These are phyloP conservation scores for Penicillium pancosmium DNA, from an alignment of 495 filamentous ascomycete species.

Conservation along the genomic window DNA sequence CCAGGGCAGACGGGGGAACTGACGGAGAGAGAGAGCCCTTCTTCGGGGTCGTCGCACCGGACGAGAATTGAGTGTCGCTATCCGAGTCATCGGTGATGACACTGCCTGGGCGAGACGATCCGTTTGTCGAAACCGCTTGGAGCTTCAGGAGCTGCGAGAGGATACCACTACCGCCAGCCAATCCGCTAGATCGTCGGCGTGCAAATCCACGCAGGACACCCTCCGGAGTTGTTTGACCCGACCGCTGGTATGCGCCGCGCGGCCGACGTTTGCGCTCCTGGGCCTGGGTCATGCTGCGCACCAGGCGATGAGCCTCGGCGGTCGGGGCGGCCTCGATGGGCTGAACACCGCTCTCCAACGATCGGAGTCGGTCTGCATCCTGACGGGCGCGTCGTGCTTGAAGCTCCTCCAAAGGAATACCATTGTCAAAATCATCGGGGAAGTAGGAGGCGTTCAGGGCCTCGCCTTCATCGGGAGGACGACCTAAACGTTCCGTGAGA, in stretches of 20 bases:
- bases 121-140: conserved; percentile 32
- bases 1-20: conserved; percentile 18
- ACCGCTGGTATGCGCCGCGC: conserved; percentile 39
- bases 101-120: conserved; percentile 35
- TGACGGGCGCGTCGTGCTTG: conserved; percentile 25
- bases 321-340: conserved; percentile 30
- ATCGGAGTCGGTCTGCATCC: conserved; percentile 23
- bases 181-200: conserved; percentile 29
- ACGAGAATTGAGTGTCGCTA: conserved; percentile 40
- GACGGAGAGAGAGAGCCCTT: conserved; percentile 29
- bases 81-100: conserved; percentile 47
- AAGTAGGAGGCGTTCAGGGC: conserved; percentile 35
- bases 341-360: conserved; percentile 26
- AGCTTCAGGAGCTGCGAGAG: conserved; percentile 44
- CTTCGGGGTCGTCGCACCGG: conserved; percentile 40
- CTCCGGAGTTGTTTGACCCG: conserved; percentile 45
- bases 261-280: conserved; percentile 38
- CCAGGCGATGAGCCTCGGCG: conserved; percentile 47
- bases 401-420: conserved; percentile 25
- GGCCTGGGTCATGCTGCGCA: conserved; percentile 42
- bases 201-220: conserved; percentile 31
- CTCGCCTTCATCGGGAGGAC: conserved; percentile 43
- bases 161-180: conserved; percentile 40
- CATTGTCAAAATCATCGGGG: conserved; percentile 39
- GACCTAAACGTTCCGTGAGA: conserved; percentile 42